Evolutionary conservation across 495 filamentous ascomycete species (phyloP).

Genomic region (Cairneyella variabilis): DNA sequence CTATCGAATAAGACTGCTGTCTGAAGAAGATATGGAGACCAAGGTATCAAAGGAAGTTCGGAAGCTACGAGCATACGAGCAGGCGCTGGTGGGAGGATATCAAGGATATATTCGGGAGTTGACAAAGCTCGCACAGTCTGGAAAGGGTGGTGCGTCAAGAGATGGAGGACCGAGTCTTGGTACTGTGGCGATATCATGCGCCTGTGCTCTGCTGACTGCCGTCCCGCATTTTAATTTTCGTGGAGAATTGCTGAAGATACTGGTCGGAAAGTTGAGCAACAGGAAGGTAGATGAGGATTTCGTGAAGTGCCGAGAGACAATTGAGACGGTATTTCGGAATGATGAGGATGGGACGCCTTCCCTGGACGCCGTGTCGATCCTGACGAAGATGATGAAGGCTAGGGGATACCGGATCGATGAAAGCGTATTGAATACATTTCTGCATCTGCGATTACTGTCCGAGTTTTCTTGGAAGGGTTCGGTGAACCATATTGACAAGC

Average conservation of each 20-base stretch:
- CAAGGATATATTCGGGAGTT: constrained; percentile 77
- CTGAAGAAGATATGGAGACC: constrained; percentile 63
- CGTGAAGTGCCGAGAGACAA: constrained; percentile 69
- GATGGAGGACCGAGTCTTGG: constrained; percentile 42
- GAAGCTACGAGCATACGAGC: constrained; percentile 75
- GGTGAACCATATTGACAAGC: constrained; percentile 62
- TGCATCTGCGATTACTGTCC: constrained; percentile 80
- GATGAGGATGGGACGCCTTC: constrained; percentile 87
- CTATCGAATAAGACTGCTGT: constrained; percentile 82
- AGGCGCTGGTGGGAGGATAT: constrained; percentile 75
- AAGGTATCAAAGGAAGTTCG: constrained; percentile 92
- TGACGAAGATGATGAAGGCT: constrained; percentile 92
- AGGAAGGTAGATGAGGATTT: constrained; percentile 67
- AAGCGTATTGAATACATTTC: constrained; percentile 82
- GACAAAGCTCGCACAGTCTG: constrained; percentile 52
- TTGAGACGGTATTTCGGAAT: constrained; percentile 78
- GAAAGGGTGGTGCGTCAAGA: constrained; percentile 27
- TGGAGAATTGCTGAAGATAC: constrained; percentile 75
- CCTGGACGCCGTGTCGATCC: constrained; percentile 76
- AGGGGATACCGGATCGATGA: constrained; percentile 78
- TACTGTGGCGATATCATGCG: constrained; percentile 78
- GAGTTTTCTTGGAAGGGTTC: constrained; percentile 85
- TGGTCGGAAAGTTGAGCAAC: constrained; percentile 75
- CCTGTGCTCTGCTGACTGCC: constrained; percentile 67
- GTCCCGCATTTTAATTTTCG: constrained; percentile 98